These are phyloP conservation scores for Populus deltoides DNA, from an alignment of 345 rosid species.

Conservation along the genomic window DNA sequence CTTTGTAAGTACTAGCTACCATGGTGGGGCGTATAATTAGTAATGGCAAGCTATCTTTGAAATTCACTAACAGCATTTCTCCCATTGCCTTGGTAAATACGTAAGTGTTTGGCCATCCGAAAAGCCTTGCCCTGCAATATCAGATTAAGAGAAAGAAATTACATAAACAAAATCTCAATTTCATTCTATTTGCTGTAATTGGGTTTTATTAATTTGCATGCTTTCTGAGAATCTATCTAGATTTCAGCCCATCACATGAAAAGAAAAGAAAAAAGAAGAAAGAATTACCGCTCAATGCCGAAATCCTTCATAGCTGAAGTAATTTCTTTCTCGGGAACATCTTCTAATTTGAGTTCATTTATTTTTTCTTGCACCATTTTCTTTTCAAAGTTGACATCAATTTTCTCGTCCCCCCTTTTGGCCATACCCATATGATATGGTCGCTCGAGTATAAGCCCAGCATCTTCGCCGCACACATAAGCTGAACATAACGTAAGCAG, in stretches of 20 bases:
- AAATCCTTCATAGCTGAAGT: constrained; percentile 53
- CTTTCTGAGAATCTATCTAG: too few relatives aligned
- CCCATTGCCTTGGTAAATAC: constrained; percentile 28
- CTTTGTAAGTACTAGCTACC: constrained; percentile 11
- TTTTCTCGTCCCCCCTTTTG: constrained; percentile 42
- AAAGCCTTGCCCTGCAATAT: constrained; percentile 16
- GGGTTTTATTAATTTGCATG: background rate
- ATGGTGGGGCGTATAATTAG: constrained; percentile 21
- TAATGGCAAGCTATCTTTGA: constrained; percentile 8
- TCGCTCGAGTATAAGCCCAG: constrained; percentile 47
- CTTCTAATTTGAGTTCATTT: constrained; percentile 34
- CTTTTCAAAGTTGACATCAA: constrained; percentile 52
- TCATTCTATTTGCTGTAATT: too few relatives aligned
- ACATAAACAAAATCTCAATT: background rate
- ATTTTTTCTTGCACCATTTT: constrained; percentile 43
- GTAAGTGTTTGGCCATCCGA: constrained; percentile 27
- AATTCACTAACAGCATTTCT: constrained; percentile 15
- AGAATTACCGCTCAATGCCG: constrained; percentile 47
- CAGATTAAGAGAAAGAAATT: background rate
- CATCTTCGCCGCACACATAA: constrained; percentile 55
- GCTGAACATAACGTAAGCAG: constrained; percentile 32
- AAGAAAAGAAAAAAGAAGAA: too few relatives aligned
- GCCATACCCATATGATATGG: constrained; percentile 51
- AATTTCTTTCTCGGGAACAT: constrained; percentile 39
- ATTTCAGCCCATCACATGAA: too few relatives aligned